phyloP scores from a whole-genome alignment of 176 grass and related monocot genomes.

The Aegilops sharonensis region DNA sequence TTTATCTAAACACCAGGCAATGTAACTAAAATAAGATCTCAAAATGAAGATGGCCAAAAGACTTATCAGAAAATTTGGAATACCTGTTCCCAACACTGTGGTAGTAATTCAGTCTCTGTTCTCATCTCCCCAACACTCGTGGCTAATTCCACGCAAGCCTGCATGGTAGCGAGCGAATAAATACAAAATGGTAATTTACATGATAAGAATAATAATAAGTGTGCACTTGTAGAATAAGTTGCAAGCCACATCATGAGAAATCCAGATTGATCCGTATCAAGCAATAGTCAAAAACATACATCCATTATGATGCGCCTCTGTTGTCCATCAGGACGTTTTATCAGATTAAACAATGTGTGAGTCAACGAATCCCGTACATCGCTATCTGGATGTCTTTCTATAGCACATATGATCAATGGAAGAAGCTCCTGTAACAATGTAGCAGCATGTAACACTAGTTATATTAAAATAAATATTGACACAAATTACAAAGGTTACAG shows the following conservation, averaged over 20 bases:
- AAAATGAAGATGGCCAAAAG: conserved; percentile 30
- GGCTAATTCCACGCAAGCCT: conserved; percentile 90
- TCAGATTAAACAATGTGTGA: conserved; percentile 96
- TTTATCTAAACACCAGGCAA: conserved; percentile 75
- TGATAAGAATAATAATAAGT: conserved; percentile 15
- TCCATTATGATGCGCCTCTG: conserved; percentile 92
- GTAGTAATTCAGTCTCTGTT: conserved; percentile 95
- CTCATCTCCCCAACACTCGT: conserved; percentile 94
- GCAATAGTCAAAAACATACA: conserved; percentile 48
- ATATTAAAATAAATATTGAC: conserved; percentile 31
- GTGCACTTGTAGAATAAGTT: conserved; percentile 11
- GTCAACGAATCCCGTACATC: conserved; percentile 87
- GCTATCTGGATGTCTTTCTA: conserved; percentile 92
- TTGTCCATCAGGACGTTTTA: conserved; percentile 91
- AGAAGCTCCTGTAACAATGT: conserved; percentile 78
- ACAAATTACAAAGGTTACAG: conserved; percentile 38
- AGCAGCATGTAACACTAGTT: conserved; percentile 33
- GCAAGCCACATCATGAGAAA: background rate
- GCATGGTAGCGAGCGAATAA: conserved; percentile 16
- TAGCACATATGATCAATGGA: conserved; percentile 99
- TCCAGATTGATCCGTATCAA: conserved; percentile 7
- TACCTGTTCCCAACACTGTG: conserved; percentile 99
- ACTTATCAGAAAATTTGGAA: background rate
- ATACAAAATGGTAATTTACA: background rate
- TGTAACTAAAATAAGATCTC: conserved; percentile 30